Evolutionary conservation across 108 stramenopile species (phyloP), one percentile per base, ranked within the genome.

Genomic region (Fragilariopsis cylindrus): DNA sequence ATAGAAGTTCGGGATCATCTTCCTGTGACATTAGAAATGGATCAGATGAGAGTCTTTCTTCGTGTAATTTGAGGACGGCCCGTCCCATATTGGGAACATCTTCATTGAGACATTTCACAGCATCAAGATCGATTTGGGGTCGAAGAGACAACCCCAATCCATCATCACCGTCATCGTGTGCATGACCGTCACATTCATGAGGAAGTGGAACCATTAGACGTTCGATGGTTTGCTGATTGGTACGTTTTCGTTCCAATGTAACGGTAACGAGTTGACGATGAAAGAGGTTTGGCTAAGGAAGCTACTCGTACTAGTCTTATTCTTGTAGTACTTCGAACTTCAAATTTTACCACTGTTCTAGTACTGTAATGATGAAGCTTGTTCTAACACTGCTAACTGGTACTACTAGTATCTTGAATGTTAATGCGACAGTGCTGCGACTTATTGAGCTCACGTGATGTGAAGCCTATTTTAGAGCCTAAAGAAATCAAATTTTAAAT

Each of bases 31-130:
- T 66, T 57, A 95, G 64, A 7, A 76, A 77, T 11, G 94, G 94
- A 45, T 75, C 72, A 7, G 77, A 2, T 1, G 87, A 74, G 13
- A 89, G 52, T 18, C 94, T 84, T 40, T 93, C 89, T 66, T 95
- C 90, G 72, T 93, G 87, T n/a, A 87, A 52, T 70, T 95, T 95
- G 53, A 95, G 70, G 7, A 95, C 71, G 48, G 68, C 54, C 5
- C 80, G 71, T 5, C 90, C 89, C 9, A 84, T 57, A 54, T 82
- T 81, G 2, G 76, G 76, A 12, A 71, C 57, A 48, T 88, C 86
- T 84, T 93, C 94, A 69, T 95, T 95, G 57, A 92, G 79, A 54
- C 94, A 95, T 7, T n/a, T 79, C 39, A 92, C 90, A 0, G 39
- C 65, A 39, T 68, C 65, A 47, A 91, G 69, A 70, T 95, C 90